Conservation (phyloP, 1,139 yeast species). For the Scheffersomyces cryptocercus region DNA sequence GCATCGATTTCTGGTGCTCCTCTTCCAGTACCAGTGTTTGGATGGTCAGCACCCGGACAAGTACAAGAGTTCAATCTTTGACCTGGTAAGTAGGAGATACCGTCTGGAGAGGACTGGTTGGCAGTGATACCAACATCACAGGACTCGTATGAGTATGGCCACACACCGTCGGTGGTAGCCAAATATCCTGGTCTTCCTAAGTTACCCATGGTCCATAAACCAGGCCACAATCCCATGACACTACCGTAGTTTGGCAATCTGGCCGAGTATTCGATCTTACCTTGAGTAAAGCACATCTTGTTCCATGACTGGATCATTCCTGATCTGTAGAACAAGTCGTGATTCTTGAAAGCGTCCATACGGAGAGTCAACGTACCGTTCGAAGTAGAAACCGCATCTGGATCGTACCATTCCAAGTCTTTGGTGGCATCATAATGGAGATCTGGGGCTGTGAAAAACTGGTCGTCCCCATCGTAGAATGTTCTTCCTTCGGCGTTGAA, state of each 20-base stretch:
- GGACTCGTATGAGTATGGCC: conserved; percentile 83
- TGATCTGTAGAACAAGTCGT: conserved; percentile 71
- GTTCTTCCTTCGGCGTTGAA: conserved; percentile 82
- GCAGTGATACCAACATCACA: conserved; percentile 91
- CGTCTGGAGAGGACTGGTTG: conserved; percentile 83
- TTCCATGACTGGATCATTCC: conserved; percentile 91
- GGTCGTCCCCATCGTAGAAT: conserved; percentile 82
- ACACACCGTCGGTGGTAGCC: conserved; percentile 80
- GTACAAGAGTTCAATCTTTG: conserved; percentile 57
- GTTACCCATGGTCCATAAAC: conserved; percentile 86
- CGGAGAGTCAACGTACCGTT: conserved; percentile 66
- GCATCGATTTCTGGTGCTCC: conserved; percentile 36
- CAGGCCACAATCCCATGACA: conserved; percentile 84
- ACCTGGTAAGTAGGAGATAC: conserved; percentile 77
- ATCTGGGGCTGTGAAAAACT: conserved; percentile 77
- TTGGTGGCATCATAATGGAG: conserved; percentile 76
- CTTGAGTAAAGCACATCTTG: conserved; percentile 77
- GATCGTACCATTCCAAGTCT: conserved; percentile 87
- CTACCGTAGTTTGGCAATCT: conserved; percentile 70
- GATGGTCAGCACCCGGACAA: conserved; percentile 28
- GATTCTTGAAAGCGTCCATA: conserved; percentile 74
- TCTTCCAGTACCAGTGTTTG: conserved; percentile 27
- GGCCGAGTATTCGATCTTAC: conserved; percentile 68
- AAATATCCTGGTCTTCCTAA: conserved; percentile 81
- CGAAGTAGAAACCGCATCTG: conserved; percentile 72